Percentiles rank a stretch among this genome's conserved stretches.
Conservation (phyloP, 768 basidiomycete genomes). For the Strobilomyces echinocephalus region DNA sequence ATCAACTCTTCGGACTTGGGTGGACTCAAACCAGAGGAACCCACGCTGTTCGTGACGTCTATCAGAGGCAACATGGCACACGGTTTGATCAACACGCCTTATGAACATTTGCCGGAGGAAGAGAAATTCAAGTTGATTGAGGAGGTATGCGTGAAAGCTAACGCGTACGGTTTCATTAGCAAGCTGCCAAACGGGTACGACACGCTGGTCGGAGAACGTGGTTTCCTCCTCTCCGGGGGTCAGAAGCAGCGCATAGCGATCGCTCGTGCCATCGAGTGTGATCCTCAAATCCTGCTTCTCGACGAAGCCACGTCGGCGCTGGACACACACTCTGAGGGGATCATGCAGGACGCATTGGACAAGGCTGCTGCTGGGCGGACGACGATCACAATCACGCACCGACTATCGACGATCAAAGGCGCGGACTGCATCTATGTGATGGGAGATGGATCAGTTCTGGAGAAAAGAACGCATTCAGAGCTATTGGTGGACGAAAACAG, state of each 20-base stretch:
- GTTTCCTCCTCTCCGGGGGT: slow-evolving; percentile 79
- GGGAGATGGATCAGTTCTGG: slow-evolving; percentile 80
- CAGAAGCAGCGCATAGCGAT: slow-evolving; percentile 89
- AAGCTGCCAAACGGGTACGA: slow-evolving; percentile 79
- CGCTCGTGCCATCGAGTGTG: slow-evolving; percentile 80
- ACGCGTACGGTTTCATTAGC: slow-evolving; percentile 80
- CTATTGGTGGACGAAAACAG: slow-evolving; percentile 55
- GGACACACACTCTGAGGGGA: slow-evolving; percentile 83
- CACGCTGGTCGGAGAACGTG: slow-evolving; percentile 85
- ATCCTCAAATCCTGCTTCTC: slow-evolving; percentile 80
- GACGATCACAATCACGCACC: slow-evolving; percentile 77
- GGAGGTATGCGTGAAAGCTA: slow-evolving; percentile 83
- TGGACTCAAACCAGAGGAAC: slow-evolving; percentile 82
- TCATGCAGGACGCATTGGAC: slow-evolving; percentile 88
- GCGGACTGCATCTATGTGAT: slow-evolving; percentile 84
- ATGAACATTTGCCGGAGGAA: slow-evolving; percentile 64
- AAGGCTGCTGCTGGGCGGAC: slow-evolving; percentile 77
- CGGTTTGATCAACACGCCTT: slow-evolving; percentile 71
- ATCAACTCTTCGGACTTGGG: slow-evolving; percentile 74
- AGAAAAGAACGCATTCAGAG: slow-evolving; percentile 72
- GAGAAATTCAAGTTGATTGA: slow-evolving; percentile 74
- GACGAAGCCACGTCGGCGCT: slow-evolving; percentile 87
- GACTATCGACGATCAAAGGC: slow-evolving; percentile 80
- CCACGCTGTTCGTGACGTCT: slow-evolving; percentile 78
- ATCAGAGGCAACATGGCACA: slow-evolving; percentile 81